phyloP scores from a whole-genome alignment of 805 yeast genomes.

The Yarrowia sp. region DNA sequence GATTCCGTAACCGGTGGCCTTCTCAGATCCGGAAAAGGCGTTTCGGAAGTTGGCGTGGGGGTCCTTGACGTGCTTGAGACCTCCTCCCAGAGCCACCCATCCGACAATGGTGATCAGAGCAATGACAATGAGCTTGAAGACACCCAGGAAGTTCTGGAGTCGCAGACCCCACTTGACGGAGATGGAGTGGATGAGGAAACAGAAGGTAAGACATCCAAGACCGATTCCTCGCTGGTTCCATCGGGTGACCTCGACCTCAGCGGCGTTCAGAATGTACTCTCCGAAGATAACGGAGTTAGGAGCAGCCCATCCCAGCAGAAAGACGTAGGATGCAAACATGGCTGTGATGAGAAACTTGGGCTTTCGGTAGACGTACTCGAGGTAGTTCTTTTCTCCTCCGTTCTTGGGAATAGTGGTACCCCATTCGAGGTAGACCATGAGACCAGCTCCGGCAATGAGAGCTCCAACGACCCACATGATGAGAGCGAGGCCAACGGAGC shows the following conservation, averaged over 20 bases:
- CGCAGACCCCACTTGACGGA: conserved; percentile 64
- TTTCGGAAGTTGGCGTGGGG: conserved; percentile 59
- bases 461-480: conserved; percentile 76
- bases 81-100: conserved; percentile 79
- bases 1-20: conserved; percentile 44
- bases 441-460: conserved; percentile 59
- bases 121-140: conserved; percentile 70
- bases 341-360: conserved; percentile 68
- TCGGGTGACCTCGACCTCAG: conserved; percentile 59
- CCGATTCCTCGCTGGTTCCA: conserved; percentile 82
- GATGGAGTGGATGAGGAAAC: conserved; percentile 59
- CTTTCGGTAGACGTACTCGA: conserved; percentile 64
- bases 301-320: conserved; percentile 81
- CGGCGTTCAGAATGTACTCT: conserved; percentile 71
- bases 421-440: conserved; percentile 73
- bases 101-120: conserved; percentile 70
- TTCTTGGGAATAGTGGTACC: conserved; percentile 75
- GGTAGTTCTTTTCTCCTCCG: conserved; percentile 82
- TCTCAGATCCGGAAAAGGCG: conserved; percentile 50
- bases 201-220: conserved; percentile 66
- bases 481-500: conserved; percentile 69
- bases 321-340: conserved; percentile 65
- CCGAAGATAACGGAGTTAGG: conserved; percentile 81
- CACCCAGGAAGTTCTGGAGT: conserved; percentile 62
- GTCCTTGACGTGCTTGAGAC: conserved; percentile 47